Conservation (phyloP, 345 rosid species). For the Crucihimalaya himalaica region DNA sequence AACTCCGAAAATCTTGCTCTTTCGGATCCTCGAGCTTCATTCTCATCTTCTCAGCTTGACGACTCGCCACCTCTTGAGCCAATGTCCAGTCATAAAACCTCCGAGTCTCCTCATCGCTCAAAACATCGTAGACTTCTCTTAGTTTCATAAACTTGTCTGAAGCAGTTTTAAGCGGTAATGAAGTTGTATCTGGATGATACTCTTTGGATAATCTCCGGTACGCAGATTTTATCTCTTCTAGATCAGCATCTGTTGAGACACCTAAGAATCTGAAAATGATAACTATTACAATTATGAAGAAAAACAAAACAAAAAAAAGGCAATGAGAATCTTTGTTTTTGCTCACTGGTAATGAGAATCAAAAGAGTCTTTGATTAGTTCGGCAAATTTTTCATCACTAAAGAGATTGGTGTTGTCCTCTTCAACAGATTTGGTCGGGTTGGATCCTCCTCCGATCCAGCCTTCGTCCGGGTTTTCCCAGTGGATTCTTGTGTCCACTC, state of each 20-base stretch:
- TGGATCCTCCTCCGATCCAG: constrained; percentile 71
- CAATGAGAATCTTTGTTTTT: not conserved
- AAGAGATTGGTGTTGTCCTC: constrained; percentile 42
- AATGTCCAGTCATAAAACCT: constrained; percentile 89
- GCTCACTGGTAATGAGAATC: constrained; percentile 94
- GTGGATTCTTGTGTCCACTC: constrained; percentile 90
- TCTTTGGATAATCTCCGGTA: constrained; percentile 86
- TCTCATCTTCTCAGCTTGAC: constrained; percentile 76
- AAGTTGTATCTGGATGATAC: constrained; percentile 94
- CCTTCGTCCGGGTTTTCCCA: constrained; percentile 93
- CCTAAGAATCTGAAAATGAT: constrained; percentile 70
- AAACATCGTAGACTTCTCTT: constrained; percentile 60
- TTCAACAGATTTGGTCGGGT: constrained; percentile 34
- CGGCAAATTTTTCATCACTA: constrained; percentile 58
- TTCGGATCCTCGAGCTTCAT: constrained; percentile 74
- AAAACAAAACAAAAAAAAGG: not conserved
- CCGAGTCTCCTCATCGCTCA: constrained; percentile 68
- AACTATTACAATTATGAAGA: not conserved
- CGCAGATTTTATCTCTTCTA: constrained; percentile 88
- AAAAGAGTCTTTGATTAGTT: constrained; percentile 69
- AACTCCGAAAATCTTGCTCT: constrained; percentile 51
- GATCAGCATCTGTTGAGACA: constrained; percentile 62
- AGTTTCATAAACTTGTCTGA: constrained; percentile 84
- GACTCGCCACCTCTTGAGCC: constrained; percentile 85
- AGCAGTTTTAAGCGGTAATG: constrained; percentile 80